Evolutionary conservation across 805 yeast genomes (phyloP), one percentile per base, ranked within the genome.

Genomic region (Ogataea corticis): DNA sequence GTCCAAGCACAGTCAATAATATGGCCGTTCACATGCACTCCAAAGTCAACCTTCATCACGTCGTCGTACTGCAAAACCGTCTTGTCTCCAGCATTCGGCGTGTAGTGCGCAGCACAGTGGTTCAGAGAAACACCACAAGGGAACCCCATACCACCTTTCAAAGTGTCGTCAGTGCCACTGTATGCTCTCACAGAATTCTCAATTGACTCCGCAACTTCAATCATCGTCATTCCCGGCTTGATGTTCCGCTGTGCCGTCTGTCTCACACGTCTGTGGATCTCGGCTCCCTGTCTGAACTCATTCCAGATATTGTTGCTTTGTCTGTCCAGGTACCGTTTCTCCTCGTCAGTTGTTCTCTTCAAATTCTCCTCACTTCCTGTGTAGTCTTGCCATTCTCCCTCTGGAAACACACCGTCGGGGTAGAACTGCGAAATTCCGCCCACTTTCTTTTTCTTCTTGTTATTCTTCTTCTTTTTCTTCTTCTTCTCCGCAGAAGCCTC

Each of bases 41-140:
- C 99, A 60, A 92, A 81, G 65, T 94, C 99, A 32, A 94, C 92
- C 70, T 94, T 94, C 88, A 94, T 81, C 38, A 94, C 97, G 66
- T 94, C 99, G 49, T 88, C 96, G 58, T 89, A 80, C 49, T 77
- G 72, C 55, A 94, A 71, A 2, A 86, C 85, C 6, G 87, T 77
- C 58, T 82, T 88, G 65, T 94, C 99, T 11, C 96, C 96, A 4
- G 92, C 85, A 69, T 94, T 94, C 12, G 99, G 99, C 0, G 98
- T 92, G 68, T 90, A 94, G 65, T 94, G 99, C 0, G 99, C 99
- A 19, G 99, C 99, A 62, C 89, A 84, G 62, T 90, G 87, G 68
- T 94, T 94, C 52, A 92, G 67, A 1, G 96, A 88, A 32, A 94
- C 77, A 48, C 99, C 99, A n/a, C 97, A 90, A 41, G 99, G 99